Conservation (phyloP, 306 rosid genomes). For the Medicago arabica region DNA sequence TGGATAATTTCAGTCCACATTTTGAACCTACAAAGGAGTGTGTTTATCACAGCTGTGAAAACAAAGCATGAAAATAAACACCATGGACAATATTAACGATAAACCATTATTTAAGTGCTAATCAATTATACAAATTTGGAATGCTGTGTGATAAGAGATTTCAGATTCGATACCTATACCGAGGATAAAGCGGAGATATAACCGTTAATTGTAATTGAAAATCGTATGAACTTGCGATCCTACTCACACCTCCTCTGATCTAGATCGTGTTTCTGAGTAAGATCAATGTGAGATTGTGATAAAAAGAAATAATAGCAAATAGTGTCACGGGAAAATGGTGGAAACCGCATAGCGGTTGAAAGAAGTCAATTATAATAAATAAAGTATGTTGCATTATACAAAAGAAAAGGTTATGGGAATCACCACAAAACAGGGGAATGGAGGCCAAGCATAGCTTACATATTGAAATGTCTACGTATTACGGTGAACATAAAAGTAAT, state of each 20-base stretch:
- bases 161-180: background rate
- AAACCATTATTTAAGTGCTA: background rate
- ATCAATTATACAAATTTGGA: constrained; percentile 7
- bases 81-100: background rate
- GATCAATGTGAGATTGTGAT: background rate
- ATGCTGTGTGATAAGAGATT: background rate
- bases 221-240: too few relatives aligned
- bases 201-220: background rate
- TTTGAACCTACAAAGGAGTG: background rate
- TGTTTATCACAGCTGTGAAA: constrained; percentile 11
- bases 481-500: too few relatives aligned
- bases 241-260: too few relatives aligned
- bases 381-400: background rate
- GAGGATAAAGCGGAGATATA: background rate
- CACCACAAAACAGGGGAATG: too few relatives aligned
- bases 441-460: too few relatives aligned
- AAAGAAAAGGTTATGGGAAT: background rate
- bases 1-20: too few relatives aligned
- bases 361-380: background rate
- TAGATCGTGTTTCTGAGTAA: too few relatives aligned
- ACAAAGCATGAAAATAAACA: background rate
- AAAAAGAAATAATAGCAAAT: background rate
- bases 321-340: background rate
- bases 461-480: too few relatives aligned
- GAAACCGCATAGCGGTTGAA: background rate